Conservation (phyloP, 2,329 filamentous ascomycete species). For the Penicillium brasilianum region DNA sequence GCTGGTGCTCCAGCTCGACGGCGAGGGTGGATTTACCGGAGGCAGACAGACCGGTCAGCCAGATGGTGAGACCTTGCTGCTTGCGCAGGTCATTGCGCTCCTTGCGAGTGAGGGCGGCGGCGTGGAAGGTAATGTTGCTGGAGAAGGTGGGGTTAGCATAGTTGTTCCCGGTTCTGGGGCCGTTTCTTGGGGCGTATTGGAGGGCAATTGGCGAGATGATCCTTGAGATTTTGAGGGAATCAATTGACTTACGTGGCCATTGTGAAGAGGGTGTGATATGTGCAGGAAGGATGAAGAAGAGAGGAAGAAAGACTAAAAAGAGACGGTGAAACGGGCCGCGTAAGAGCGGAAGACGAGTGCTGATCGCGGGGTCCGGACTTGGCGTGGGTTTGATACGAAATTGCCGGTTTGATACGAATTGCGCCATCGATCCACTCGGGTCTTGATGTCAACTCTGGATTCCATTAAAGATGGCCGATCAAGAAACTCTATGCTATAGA, state of each 20-base stretch:
- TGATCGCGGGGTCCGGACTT: slow-evolving; percentile 33
- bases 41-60: slow-evolving; percentile 95
- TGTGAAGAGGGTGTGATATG: slow-evolving; percentile 21
- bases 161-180: neutral
- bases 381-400: slow-evolving; percentile 6
- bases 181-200: neutral
- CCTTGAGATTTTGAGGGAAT: neutral
- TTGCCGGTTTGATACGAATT: slow-evolving; percentile 11
- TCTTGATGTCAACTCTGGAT: no score
- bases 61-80: slow-evolving; percentile 92
- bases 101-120: slow-evolving; percentile 46
- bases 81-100: slow-evolving; percentile 61
- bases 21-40: slow-evolving; percentile 98
- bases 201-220: neutral
- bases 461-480: neutral
- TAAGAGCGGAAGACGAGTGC: slow-evolving; percentile 26
- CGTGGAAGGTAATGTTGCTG: slow-evolving; percentile 56
- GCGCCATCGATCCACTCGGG: neutral
- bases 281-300: slow-evolving; percentile 16
- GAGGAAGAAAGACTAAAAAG: slow-evolving; percentile 12
- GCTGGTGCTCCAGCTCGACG: slow-evolving; percentile 94
- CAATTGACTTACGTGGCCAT: slow-evolving; percentile 45
- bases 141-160: slow-evolving; percentile 15
- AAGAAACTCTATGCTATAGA: slow-evolving; percentile 1
- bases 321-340: slow-evolving; percentile 28